Percentiles rank a stretch among this genome's conserved stretches.
These are phyloP conservation scores for Pseudocercospora eumusae DNA, from an alignment of 2,329 filamentous ascomycete species.

Conservation along the genomic window DNA sequence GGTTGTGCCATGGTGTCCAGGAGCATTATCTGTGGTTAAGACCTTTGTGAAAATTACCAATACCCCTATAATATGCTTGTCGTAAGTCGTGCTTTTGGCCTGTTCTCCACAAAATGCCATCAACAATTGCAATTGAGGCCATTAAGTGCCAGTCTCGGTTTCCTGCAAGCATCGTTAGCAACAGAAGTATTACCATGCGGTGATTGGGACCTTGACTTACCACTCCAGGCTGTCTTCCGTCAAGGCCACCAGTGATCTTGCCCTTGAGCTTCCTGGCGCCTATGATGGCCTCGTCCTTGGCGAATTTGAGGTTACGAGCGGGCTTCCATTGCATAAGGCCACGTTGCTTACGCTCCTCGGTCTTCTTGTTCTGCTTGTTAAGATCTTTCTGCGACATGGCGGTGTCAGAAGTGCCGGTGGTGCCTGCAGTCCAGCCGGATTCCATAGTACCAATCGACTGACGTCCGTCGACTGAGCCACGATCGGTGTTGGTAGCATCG, in stretches of 20 bases:
- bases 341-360: conserved; percentile 78
- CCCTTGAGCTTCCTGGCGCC: conserved; percentile 74
- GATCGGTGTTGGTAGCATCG: conserved; percentile 50
- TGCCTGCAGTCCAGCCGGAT: conserved; percentile 39
- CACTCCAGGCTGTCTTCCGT: conserved; percentile 81
- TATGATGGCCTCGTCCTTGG: conserved; percentile 81
- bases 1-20: not conserved
- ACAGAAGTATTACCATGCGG: not conserved
- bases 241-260: conserved; percentile 68
- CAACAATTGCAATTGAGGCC: not conserved
- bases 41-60: not conserved
- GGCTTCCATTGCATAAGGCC: conserved; percentile 96
- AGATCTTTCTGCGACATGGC: conserved; percentile 55
- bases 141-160: conserved; percentile 27
- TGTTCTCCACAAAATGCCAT: not conserved
- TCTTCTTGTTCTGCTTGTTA: conserved; percentile 66
- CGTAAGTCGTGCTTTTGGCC: not conserved
- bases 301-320: conserved; percentile 80
- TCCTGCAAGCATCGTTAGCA: conserved; percentile 26
- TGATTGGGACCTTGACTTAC: conserved; percentile 42
- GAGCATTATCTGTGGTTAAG: not conserved
- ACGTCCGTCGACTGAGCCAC: conserved; percentile 31
- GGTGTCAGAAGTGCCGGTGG: conserved; percentile 32
- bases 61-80: not conserved
- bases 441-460: conserved; percentile 37